Evolutionary conservation across 2,329 filamentous ascomycete genomes (phyloP).

Genomic region (Claviceps monticola): DNA sequence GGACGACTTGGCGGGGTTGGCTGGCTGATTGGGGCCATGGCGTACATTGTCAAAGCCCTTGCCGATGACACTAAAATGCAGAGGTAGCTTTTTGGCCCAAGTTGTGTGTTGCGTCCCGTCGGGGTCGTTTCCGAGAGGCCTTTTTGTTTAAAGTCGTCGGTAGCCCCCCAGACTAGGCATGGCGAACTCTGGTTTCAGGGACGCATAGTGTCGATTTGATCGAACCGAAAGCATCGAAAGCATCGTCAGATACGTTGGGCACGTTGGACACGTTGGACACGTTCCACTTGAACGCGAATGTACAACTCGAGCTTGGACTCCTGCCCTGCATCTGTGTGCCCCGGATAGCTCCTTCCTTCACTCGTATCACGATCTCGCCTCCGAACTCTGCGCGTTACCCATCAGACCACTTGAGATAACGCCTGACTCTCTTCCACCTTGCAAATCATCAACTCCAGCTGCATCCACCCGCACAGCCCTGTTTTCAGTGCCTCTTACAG

Average conservation of each 20-base stretch:
- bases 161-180: background rate
- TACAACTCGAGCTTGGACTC: background rate
- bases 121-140: background rate
- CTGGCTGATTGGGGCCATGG: background rate
- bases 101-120: background rate
- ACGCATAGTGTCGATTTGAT: background rate
- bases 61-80: conserved; percentile 4
- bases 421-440: background rate
- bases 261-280: background rate
- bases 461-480: background rate
- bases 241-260: background rate
- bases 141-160: conserved; percentile 2
- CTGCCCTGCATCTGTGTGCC: background rate
- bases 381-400: background rate
- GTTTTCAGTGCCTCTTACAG: background rate
- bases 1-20: background rate
- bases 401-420: background rate
- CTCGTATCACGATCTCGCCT: background rate
- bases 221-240: too few relatives aligned
- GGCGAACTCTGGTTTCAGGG: background rate
- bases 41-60: conserved; percentile 2
- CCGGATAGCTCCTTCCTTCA: conserved; percentile 4
- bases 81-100: conserved; percentile 2
- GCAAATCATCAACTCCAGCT: background rate
- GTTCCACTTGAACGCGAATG: background rate